phyloP scores from a whole-genome alignment of 768 basidiomycete species.

The Galerina marginata region DNA sequence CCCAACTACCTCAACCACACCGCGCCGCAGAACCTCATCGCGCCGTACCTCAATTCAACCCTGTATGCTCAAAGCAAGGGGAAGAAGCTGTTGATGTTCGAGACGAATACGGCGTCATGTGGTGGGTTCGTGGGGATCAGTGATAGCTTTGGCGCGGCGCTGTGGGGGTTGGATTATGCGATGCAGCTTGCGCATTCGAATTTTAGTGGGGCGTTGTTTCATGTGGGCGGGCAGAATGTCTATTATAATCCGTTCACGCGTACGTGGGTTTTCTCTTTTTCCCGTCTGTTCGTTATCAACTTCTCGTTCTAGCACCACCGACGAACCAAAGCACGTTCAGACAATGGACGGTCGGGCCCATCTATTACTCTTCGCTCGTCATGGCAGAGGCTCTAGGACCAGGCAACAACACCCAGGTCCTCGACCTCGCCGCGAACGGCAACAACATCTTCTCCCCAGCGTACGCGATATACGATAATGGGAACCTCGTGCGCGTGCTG shows the following conservation, averaged over 20 bases:
- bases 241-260: constrained; percentile 58
- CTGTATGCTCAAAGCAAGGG: constrained; percentile 46
- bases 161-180: constrained; percentile 69
- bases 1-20: constrained; percentile 66
- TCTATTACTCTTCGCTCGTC: constrained; percentile 76
- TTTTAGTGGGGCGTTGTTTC: constrained; percentile 54
- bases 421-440: constrained; percentile 63
- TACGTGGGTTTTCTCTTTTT: constrained; percentile 35
- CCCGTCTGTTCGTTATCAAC: too few relatives aligned
- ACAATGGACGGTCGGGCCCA: constrained; percentile 78
- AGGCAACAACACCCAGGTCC: constrained; percentile 64
- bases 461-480: constrained; percentile 78
- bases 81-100: constrained; percentile 67
- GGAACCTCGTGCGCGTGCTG: constrained; percentile 60
- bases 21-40: constrained; percentile 54
- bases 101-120: constrained; percentile 74
- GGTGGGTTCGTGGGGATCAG: constrained; percentile 70
- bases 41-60: constrained; percentile 58
- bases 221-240: constrained; percentile 68
- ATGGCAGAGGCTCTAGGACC: constrained; percentile 73
- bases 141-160: constrained; percentile 65
- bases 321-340: constrained; percentile 63
- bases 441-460: constrained; percentile 64
- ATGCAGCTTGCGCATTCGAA: constrained; percentile 63
- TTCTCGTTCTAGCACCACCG: constrained; percentile 47